phyloP scores from a whole-genome alignment of 306 rosid species.

The Vigna unguiculata region DNA sequence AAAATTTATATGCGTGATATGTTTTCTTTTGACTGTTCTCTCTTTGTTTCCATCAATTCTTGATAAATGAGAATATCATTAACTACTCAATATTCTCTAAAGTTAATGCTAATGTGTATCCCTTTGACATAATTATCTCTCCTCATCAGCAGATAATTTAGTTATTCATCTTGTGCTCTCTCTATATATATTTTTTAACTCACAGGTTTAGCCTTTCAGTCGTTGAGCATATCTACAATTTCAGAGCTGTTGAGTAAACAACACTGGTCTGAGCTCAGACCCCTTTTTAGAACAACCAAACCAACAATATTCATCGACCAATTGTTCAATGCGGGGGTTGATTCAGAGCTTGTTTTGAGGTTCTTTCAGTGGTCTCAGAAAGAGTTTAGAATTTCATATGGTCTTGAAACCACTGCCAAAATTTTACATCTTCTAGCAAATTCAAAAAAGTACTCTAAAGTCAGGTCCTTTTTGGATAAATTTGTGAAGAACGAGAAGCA shows the following conservation, averaged over 20 bases:
- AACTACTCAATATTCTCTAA: neutral
- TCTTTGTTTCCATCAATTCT: neutral
- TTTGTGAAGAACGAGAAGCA: slow-evolving; percentile 61
- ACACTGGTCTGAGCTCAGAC: slow-evolving; percentile 74
- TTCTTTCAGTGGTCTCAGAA: slow-evolving; percentile 76
- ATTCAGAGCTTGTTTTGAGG: slow-evolving; percentile 65
- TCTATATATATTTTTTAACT: neutral
- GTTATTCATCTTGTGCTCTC: slow-evolving; percentile 8
- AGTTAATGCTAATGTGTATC: neutral
- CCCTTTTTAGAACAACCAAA: slow-evolving; percentile 52
- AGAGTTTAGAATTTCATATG: slow-evolving; percentile 53
- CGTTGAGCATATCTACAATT: slow-evolving; percentile 43
- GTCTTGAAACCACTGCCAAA: slow-evolving; percentile 60
- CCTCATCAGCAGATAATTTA: neutral
- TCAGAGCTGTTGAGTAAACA: slow-evolving; percentile 73
- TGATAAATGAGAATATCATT: neutral
- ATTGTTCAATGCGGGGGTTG: slow-evolving; percentile 56
- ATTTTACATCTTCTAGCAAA: slow-evolving; percentile 61
- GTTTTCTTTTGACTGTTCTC: neutral
- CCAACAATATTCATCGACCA: slow-evolving; percentile 59
- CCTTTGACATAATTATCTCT: neutral
- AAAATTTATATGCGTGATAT: no score
- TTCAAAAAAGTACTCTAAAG: slow-evolving; percentile 61
- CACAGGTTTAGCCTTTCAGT: slow-evolving; percentile 41
- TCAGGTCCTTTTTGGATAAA: slow-evolving; percentile 63